Evolutionary conservation across 1,139 yeast genomes (phyloP).

Genomic region (Sugiyamaella castrensis): DNA sequence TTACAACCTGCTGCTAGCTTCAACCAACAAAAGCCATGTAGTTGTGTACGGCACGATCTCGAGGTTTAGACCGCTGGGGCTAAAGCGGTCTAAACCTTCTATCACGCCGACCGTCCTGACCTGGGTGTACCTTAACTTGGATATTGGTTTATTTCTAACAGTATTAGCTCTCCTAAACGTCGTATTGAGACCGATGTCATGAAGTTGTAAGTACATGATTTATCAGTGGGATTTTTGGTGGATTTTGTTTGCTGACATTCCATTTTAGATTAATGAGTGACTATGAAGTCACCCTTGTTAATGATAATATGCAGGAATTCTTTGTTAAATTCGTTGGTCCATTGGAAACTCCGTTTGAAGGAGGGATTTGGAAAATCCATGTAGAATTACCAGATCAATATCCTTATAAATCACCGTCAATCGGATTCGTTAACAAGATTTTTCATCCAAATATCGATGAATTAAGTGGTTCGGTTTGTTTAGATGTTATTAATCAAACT

Average conservation of each 20-base stretch:
- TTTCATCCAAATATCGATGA: conserved; percentile 82
- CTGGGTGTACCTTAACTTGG: no score
- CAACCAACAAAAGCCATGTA: no score
- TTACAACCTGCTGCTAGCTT: no score
- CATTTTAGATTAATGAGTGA: conserved; percentile 72
- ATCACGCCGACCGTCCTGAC: no score
- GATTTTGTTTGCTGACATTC: conserved; percentile 3
- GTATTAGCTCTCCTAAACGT: conserved; percentile 66
- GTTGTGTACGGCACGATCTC: no score
- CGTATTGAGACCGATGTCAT: conserved; percentile 95
- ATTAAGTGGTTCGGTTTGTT: conserved; percentile 87
- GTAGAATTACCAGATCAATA: conserved; percentile 95
- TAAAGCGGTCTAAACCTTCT: no score
- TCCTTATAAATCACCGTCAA: conserved; percentile 93
- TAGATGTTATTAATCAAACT: conserved; percentile 94
- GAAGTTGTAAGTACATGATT: conserved; percentile 60
- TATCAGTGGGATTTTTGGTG: no score
- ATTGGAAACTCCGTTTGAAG: conserved; percentile 80
- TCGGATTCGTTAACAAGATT: conserved; percentile 87
- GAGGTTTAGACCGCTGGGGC: no score
- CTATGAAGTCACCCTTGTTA: conserved; percentile 79
- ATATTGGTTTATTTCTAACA: conserved; percentile 1
- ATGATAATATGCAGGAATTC: conserved; percentile 89
- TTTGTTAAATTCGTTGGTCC: conserved; percentile 88
- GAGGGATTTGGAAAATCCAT: conserved; percentile 87